Percentiles rank a stretch among this genome's conserved stretches.
phyloP scores from a whole-genome alignment of 768 basidiomycete species.

The Phylloporus rhodoxanthus region DNA sequence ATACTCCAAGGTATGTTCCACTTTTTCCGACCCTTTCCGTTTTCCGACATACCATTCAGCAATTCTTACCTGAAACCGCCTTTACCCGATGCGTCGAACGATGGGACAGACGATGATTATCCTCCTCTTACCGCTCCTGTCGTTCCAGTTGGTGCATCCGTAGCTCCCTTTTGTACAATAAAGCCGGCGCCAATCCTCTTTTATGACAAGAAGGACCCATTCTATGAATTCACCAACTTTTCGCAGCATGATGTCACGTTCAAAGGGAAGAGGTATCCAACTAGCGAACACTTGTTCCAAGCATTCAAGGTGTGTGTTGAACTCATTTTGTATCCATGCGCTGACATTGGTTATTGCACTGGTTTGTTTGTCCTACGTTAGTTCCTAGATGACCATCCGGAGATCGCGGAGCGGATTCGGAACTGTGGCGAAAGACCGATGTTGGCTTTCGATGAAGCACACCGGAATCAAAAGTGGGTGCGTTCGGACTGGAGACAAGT shows the following conservation, averaged over 20 bases:
- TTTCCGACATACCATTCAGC: slow-evolving; percentile 5
- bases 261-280: slow-evolving; percentile 61
- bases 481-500: slow-evolving; percentile 64
- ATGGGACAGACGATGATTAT: slow-evolving; percentile 18
- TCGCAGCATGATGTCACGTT: slow-evolving; percentile 60
- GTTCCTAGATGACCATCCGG: slow-evolving; percentile 56
- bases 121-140: slow-evolving; percentile 31
- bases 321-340: neutral
- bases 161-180: slow-evolving; percentile 23
- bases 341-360: neutral
- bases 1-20: slow-evolving; percentile 13
- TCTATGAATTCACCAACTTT: slow-evolving; percentile 73
- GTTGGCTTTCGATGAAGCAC: slow-evolving; percentile 62
- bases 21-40: neutral
- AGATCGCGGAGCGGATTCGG: slow-evolving; percentile 64
- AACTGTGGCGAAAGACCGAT: slow-evolving; percentile 58
- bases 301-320: slow-evolving; percentile 52
- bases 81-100: slow-evolving; percentile 4
- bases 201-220: slow-evolving; percentile 57
- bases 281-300: slow-evolving; percentile 74
- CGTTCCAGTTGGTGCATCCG: slow-evolving; percentile 23
- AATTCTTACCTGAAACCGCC: slow-evolving; percentile 13
- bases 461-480: slow-evolving; percentile 55
- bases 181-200: slow-evolving; percentile 45
- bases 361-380: slow-evolving; percentile 19